A percentile compares a stretch with the other conserved stretches of the same genome.
These are phyloP conservation scores for Maudiozyma barnettii DNA, from an alignment of 805 yeast genomes.

Conservation along the genomic window DNA sequence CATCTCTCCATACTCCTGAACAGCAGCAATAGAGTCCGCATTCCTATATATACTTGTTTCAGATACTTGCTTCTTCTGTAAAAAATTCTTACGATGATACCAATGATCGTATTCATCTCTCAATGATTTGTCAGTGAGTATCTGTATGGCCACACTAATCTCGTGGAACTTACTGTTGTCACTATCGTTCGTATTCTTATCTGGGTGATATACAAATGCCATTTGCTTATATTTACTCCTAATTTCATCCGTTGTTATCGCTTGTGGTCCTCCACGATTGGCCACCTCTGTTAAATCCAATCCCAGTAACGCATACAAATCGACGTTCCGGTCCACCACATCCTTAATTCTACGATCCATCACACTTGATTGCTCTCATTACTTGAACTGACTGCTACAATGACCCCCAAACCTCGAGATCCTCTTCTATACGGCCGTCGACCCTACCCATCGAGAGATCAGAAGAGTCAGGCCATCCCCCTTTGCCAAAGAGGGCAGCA, in stretches of 20 bases:
- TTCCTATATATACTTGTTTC: not conserved
- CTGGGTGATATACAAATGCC: constrained; percentile 25
- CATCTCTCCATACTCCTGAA: constrained; percentile 20
- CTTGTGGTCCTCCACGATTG: not conserved
- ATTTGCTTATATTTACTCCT: constrained; percentile 8
- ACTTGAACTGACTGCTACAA: too few relatives aligned
- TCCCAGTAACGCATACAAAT: constrained; percentile 1
- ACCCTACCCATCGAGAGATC: too few relatives aligned
- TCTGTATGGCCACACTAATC: constrained; percentile 21
- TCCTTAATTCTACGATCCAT: not conserved
- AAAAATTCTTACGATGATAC: constrained; percentile 1
- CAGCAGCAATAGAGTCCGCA: not conserved
- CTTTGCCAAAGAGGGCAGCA: too few relatives aligned
- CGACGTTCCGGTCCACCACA: not conserved
- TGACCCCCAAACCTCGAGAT: too few relatives aligned
- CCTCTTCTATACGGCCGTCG: too few relatives aligned
- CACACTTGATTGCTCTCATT: too few relatives aligned
- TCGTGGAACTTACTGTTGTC: constrained; percentile 16
- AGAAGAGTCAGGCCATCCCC: too few relatives aligned
- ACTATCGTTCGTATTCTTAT: constrained; percentile 14
- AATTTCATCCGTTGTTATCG: constrained; percentile 5
- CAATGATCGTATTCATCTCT: constrained; percentile 20
- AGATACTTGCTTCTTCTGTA: not conserved
- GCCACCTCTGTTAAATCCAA: constrained; percentile 4
- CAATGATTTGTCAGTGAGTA: constrained; percentile 14